Evolutionary conservation across 257 asterid genomes (phyloP).

Genomic region (Voacanga thouarsii): DNA sequence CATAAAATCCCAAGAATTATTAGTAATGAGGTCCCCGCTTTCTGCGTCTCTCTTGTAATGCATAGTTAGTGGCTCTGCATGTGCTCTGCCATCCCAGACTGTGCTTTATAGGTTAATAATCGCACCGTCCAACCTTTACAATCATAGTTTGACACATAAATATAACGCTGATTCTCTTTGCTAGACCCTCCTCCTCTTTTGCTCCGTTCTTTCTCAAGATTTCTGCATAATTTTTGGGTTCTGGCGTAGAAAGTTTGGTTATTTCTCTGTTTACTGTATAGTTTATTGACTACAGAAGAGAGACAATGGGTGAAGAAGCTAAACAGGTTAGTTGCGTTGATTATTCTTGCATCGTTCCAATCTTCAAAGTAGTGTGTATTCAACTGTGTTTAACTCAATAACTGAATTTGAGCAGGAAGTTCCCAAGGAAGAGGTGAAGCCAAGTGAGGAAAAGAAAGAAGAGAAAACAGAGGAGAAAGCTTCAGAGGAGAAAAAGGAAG

Average conservation of each 20-base stretch:
- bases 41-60: background rate
- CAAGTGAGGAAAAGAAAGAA: conserved; percentile 25
- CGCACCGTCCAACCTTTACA: conserved; percentile 55
- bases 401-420: conserved; percentile 24
- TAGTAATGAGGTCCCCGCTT: conserved; percentile 15
- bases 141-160: conserved; percentile 35
- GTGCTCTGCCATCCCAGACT: conserved; percentile 69
- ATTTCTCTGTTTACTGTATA: background rate
- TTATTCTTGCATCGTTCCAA: background rate
- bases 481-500: conserved; percentile 35
- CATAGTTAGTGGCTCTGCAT: conserved; percentile 55
- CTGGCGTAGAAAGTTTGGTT: background rate
- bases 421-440: conserved; percentile 40
- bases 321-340: conserved; percentile 39
- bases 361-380: background rate
- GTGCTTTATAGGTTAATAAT: conserved; percentile 45
- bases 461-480: conserved; percentile 29
- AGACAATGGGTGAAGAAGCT: conserved; percentile 64
- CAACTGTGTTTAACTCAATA: background rate
- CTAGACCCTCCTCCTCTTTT: conserved; percentile 8
- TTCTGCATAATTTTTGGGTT: background rate
- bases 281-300: background rate
- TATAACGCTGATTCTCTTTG: conserved; percentile 28
- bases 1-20: conserved; percentile 3
- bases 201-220: background rate